A percentile compares a stretch with the other conserved stretches of the same genome.
Evolutionary conservation across 305 asterid species (phyloP).

Genomic region (Vinca major): DNA sequence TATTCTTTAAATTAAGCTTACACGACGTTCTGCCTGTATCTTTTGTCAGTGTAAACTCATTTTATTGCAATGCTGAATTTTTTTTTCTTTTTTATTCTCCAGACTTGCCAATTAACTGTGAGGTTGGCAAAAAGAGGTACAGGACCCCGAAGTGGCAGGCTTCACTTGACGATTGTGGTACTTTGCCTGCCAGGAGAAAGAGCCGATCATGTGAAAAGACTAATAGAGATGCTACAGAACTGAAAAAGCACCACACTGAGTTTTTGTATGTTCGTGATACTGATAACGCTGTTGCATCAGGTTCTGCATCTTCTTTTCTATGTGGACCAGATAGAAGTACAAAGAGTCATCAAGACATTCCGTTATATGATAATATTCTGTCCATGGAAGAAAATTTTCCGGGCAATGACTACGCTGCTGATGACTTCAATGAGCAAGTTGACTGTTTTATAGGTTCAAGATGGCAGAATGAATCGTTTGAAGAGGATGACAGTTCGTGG

Average conservation of each 20-base stretch:
- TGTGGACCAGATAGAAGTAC: slow-evolving; percentile 14
- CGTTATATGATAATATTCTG: slow-evolving; percentile 27
- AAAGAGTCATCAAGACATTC: slow-evolving; percentile 17
- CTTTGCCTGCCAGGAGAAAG: slow-evolving; percentile 28
- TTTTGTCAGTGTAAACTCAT: neutral
- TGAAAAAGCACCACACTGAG: slow-evolving; percentile 25
- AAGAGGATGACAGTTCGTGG: slow-evolving; percentile 23
- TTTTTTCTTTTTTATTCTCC: neutral
- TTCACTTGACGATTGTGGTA: slow-evolving; percentile 31
- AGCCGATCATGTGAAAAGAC: slow-evolving; percentile 20
- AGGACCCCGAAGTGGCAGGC: slow-evolving; percentile 27
- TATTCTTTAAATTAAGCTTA: slow-evolving; percentile 2
- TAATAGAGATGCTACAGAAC: slow-evolving; percentile 26
- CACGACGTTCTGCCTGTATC: neutral
- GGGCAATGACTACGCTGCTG: slow-evolving; percentile 25
- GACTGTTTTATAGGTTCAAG: slow-evolving; percentile 28
- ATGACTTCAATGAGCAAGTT: slow-evolving; percentile 23
- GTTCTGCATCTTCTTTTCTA: slow-evolving; percentile 30
- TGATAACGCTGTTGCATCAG: slow-evolving; percentile 27
- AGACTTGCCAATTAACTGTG: slow-evolving; percentile 32
- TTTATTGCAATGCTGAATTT: neutral
- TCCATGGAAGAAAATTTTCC: slow-evolving; percentile 22
- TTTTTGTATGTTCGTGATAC: slow-evolving; percentile 29
- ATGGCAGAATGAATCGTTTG: slow-evolving; percentile 28
- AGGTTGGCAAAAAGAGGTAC: slow-evolving; percentile 40